Percentiles rank a stretch among this genome's conserved stretches.
Conservation (phyloP, 768 basidiomycete species). For the Lanmaoa rubissima region DNA sequence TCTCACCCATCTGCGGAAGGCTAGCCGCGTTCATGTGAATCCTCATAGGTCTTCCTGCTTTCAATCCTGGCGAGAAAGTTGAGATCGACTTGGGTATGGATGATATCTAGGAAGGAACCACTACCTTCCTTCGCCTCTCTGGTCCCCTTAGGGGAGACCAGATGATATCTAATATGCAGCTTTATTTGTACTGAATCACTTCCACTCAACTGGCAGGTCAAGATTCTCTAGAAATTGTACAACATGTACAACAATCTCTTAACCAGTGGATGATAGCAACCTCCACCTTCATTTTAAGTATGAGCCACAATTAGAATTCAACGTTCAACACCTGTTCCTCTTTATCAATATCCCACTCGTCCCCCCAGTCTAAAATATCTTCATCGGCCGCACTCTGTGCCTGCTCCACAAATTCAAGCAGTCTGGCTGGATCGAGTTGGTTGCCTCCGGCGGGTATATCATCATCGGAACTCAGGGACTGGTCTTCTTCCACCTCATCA, state of each 20-base stretch:
- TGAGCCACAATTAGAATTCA: background rate
- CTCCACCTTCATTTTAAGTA: background rate
- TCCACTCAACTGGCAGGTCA: background rate
- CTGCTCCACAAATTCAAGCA: conserved; percentile 27
- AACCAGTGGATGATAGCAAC: background rate
- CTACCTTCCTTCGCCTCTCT: background rate
- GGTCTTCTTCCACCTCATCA: conserved; percentile 17
- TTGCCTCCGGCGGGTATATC: conserved; percentile 10
- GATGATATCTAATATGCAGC: conserved; percentile 2
- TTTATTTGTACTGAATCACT: background rate
- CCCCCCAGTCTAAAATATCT: conserved; percentile 33
- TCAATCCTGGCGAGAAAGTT: conserved; percentile 98
- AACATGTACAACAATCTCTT: background rate
- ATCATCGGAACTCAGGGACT: conserved; percentile 10
- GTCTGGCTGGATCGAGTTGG: conserved; percentile 15
- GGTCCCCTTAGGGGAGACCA: background rate
- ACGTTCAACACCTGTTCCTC: conserved; percentile 2
- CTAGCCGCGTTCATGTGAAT: conserved; percentile 10
- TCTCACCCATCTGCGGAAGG: conserved; percentile 18
- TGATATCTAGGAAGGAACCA: conserved; percentile 56
- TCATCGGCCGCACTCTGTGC: conserved; percentile 25
- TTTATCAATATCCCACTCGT: conserved; percentile 25
- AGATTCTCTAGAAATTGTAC: conserved; percentile 3
- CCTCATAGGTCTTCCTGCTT: conserved; percentile 88
- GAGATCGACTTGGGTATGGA: conserved; percentile 88